Conservation (phyloP, 2,329 filamentous ascomycete genomes). For the Alternaria sp. region DNA sequence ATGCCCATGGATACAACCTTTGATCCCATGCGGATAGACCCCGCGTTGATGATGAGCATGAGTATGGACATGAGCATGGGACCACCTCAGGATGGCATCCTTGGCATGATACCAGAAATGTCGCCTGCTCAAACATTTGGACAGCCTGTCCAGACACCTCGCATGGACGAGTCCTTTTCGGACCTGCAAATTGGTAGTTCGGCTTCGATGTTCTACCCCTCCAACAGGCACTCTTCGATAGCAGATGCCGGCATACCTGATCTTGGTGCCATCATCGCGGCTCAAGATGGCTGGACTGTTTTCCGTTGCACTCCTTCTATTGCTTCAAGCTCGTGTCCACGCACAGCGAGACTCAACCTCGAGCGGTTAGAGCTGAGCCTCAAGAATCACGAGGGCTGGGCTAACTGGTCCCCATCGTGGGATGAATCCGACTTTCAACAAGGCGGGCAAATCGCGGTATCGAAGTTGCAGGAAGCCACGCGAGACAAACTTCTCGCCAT, state of each 20-base stretch:
- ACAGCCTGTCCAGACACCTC: slow-evolving; percentile 53
- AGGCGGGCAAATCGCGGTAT: slow-evolving; percentile 55
- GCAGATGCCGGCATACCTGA: slow-evolving; percentile 48
- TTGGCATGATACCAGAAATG: slow-evolving; percentile 55
- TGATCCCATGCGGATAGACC: slow-evolving; percentile 53
- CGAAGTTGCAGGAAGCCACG: slow-evolving; percentile 60
- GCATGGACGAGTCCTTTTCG: slow-evolving; percentile 55
- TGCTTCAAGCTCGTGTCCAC: slow-evolving; percentile 57
- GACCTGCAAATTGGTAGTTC: slow-evolving; percentile 55
- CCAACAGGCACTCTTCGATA: slow-evolving; percentile 50
- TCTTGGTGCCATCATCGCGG: slow-evolving; percentile 56
- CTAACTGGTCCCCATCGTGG: slow-evolving; percentile 58
- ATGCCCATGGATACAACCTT: slow-evolving; percentile 54
- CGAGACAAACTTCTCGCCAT: slow-evolving; percentile 75
- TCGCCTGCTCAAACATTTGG: slow-evolving; percentile 44
- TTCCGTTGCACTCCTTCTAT: slow-evolving; percentile 60
- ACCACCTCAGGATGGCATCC: slow-evolving; percentile 48
- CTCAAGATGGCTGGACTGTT: slow-evolving; percentile 60
- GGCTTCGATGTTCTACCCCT: slow-evolving; percentile 49
- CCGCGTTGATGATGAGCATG: slow-evolving; percentile 54
- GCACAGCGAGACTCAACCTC: slow-evolving; percentile 58
- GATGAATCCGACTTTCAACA: slow-evolving; percentile 56
- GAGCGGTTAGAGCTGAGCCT: slow-evolving; percentile 59
- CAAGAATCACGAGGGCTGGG: slow-evolving; percentile 59
- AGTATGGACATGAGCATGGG: slow-evolving; percentile 54